Conservation (phyloP, 768 basidiomycete species). For the Kwoniella botswanensis region DNA sequence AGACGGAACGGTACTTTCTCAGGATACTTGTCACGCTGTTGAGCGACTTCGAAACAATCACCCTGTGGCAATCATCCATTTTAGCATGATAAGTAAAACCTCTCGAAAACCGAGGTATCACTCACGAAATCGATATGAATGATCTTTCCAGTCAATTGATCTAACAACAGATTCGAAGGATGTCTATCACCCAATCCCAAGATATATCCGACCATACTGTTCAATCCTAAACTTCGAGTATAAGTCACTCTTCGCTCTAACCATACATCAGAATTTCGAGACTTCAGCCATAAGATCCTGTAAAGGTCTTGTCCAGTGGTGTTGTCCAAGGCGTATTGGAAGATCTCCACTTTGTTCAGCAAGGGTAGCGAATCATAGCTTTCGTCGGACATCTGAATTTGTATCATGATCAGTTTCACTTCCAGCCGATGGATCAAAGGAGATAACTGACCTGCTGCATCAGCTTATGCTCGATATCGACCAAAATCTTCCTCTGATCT, state of each 20-base stretch:
- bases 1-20: slow-evolving; percentile 98
- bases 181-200: slow-evolving; percentile 97
- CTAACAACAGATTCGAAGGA: slow-evolving; percentile 90
- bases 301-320: slow-evolving; percentile 98
- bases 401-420: neutral
- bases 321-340: slow-evolving; percentile 97
- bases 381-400: slow-evolving; percentile 90
- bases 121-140: slow-evolving; percentile 71
- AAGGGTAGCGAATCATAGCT: slow-evolving; percentile 86
- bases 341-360: slow-evolving; percentile 97
- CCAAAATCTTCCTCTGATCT: slow-evolving; percentile 90
- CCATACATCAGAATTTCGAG: slow-evolving; percentile 95
- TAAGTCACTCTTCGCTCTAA: slow-evolving; percentile 93
- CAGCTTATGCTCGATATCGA: slow-evolving; percentile 97
- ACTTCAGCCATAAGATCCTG: slow-evolving; percentile 94
- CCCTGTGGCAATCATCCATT: slow-evolving; percentile 60
- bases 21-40: slow-evolving; percentile 98
- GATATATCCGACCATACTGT: slow-evolving; percentile 98
- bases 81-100: slow-evolving; percentile 5
- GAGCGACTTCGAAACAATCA: slow-evolving; percentile 97
- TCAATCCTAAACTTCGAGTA: slow-evolving; percentile 92
- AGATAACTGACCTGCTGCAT: slow-evolving; percentile 81
- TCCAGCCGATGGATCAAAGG: neutral
- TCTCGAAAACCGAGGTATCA: slow-evolving; percentile 9
- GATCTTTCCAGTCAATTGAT: slow-evolving; percentile 88